phyloP scores from a whole-genome alignment of 768 basidiomycete species.

The Xerocomus brunneocitrinus region DNA sequence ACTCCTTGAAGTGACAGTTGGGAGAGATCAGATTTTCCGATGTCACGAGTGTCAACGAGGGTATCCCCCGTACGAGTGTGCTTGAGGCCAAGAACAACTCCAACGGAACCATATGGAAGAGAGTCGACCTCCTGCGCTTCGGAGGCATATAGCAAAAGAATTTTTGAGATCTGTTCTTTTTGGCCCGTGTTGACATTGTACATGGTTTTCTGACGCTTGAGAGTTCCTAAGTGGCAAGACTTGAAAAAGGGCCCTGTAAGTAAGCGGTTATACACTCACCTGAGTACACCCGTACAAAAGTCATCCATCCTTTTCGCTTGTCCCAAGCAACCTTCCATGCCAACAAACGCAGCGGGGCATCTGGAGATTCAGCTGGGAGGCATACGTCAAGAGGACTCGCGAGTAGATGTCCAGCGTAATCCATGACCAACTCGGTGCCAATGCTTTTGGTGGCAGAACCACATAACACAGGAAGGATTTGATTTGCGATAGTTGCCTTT shows the following conservation, averaged over 20 bases:
- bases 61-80: conserved; percentile 88
- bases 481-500: conserved; percentile 56
- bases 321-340: conserved; percentile 93
- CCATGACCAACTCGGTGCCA: conserved; percentile 76
- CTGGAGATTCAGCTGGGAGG: conserved; percentile 40
- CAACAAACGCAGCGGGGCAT: conserved; percentile 55
- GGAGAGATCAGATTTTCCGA: conserved; percentile 32
- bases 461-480: conserved; percentile 75
- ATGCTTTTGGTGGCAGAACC: conserved; percentile 79
- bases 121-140: conserved; percentile 72
- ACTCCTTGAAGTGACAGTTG: conserved; percentile 55
- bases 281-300: conserved; percentile 84
- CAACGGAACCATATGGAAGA: conserved; percentile 78
- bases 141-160: conserved; percentile 75
- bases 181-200: conserved; percentile 64
- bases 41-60: conserved; percentile 50
- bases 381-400: conserved; percentile 71
- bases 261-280: conserved; percentile 40
- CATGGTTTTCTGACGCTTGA: conserved; percentile 57
- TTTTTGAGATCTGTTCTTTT: conserved; percentile 69
- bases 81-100: conserved; percentile 78
- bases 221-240: conserved; percentile 42
- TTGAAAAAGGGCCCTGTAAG: neutral
- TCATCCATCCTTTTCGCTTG: conserved; percentile 84
- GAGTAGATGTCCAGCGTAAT: conserved; percentile 76